These are phyloP conservation scores for Fusarium newnesense DNA, from an alignment of 2,329 filamentous ascomycete genomes.

Conservation along the genomic window DNA sequence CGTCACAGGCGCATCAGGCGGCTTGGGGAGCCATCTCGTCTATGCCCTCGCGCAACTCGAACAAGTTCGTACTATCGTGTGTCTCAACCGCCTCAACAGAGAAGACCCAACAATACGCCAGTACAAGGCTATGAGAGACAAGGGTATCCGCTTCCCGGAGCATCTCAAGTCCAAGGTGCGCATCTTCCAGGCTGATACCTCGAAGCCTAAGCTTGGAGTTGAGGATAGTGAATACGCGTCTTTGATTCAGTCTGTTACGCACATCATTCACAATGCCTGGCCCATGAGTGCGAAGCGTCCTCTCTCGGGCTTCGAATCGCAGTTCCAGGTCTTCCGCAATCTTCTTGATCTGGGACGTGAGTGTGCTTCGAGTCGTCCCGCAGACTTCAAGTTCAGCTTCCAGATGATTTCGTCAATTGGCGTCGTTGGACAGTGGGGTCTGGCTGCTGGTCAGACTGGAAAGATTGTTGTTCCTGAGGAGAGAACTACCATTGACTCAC, in stretches of 20 bases:
- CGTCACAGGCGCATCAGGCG: conserved; percentile 13
- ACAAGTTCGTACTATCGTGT: conserved; percentile 7
- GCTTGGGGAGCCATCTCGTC: conserved; percentile 24
- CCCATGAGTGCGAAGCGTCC: conserved; percentile 39
- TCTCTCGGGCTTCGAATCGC: conserved; percentile 25
- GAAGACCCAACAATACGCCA: background rate
- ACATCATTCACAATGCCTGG: conserved; percentile 38
- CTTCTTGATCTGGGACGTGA: conserved; percentile 10
- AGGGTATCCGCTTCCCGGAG: conserved; percentile 20
- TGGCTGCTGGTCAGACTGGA: conserved; percentile 11
- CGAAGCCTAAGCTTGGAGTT: conserved; percentile 10
- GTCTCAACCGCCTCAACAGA: conserved; percentile 18
- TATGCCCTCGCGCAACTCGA: conserved; percentile 23
- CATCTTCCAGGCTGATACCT: conserved; percentile 20
- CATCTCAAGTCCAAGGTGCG: conserved; percentile 13
- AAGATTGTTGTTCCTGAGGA: conserved; percentile 27
- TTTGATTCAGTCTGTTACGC: background rate
- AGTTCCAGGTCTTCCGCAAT: conserved; percentile 36
- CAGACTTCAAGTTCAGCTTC: conserved; percentile 29
- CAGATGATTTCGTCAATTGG: conserved; percentile 29
- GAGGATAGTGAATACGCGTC: background rate
- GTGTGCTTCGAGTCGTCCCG: background rate
- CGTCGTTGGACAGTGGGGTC: conserved; percentile 21
- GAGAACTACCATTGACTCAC: conserved; percentile 18
- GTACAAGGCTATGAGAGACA: conserved; percentile 30